phyloP scores from a whole-genome alignment of 2,329 filamentous ascomycete genomes.

The Diaporthe ilicicola region DNA sequence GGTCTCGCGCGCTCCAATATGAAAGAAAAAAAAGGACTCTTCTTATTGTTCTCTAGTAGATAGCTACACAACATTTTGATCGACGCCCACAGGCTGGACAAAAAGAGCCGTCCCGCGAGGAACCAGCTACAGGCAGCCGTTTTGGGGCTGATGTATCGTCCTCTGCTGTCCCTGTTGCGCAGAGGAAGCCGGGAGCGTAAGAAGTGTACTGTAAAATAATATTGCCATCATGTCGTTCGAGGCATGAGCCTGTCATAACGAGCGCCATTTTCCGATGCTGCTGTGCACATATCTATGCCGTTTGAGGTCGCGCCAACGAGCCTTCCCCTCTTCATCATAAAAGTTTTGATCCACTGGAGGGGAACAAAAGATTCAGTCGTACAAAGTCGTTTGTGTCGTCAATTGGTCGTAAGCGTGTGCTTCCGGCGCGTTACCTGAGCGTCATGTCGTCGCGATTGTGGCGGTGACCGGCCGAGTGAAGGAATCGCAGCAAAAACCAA shows the following conservation, averaged over 20 bases:
- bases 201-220: conserved; percentile 28
- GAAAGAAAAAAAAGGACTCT: neutral
- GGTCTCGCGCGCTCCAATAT: too few relatives aligned
- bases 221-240: conserved; percentile 32
- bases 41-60: conserved; percentile 18
- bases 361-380: conserved; percentile 38
- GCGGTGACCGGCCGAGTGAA: conserved; percentile 38
- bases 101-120: neutral
- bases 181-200: neutral
- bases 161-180: neutral
- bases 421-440: conserved; percentile 32
- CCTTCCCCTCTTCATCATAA: conserved; percentile 15
- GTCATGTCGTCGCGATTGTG: conserved; percentile 39
- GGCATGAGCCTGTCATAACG: conserved; percentile 30
- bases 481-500: neutral
- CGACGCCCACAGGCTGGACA: neutral
- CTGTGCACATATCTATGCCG: conserved; percentile 27
- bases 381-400: conserved; percentile 41
- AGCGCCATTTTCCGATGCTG: conserved; percentile 31
- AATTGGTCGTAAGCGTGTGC: conserved; percentile 38
- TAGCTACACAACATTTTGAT: conserved; percentile 15
- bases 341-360: conserved; percentile 6
- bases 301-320: conserved; percentile 17
- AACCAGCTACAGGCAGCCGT: conserved; percentile 17
- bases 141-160: neutral